Base-by-base conservation (phyloP, 306 rosid species). In the Trifolium repens region DNA sequence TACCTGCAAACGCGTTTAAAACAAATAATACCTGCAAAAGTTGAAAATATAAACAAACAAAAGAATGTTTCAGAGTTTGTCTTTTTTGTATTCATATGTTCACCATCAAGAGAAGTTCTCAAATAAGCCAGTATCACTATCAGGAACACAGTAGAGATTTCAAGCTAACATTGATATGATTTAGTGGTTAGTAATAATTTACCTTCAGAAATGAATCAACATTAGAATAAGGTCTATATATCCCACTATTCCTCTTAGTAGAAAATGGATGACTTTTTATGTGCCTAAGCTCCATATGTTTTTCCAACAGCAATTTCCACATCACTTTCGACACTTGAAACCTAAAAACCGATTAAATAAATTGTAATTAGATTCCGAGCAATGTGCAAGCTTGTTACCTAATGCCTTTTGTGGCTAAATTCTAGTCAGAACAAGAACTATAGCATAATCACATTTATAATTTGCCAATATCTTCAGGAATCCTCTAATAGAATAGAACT, bases 181-280 rank as follows among this genome's bases (percentile, higher is more conserved):
- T 46, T 4, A 46, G 13, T 46, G 52, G 0, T 46, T 7, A 4
- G 1, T 46, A 46, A 61, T 34, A 39, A 64, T 4, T 66, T 69
- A 87, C 90, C 86, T 87, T 87, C n/a, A 87, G 69, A 77, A 87
- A 87, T 43, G 86, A 87, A 76, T 87, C 90, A n/a, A 87, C 90
- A 78, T 87, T 84, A 14, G 86, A 87, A 79, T 87, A 87, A 17
- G 90, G 90, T 68, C 73, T 84, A 53, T 87, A 87, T 66, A 82
- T 87, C 69, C 86, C 84, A n/a, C 84, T 73, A 71, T 66, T 87
- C 67, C 76, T 79, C 84, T 39, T 44, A 39, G 79, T 73, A 81
- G 88, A 73, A 81, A 81, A 73, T 58, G 88, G 84, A 53, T 76
- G 84, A 22, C 16, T 66, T 46, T 39, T 81, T 34, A 43, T 52